These are phyloP conservation scores for Furcasterigmium furcatum DNA, from an alignment of 2,329 filamentous ascomycete species.

Conservation along the genomic window DNA sequence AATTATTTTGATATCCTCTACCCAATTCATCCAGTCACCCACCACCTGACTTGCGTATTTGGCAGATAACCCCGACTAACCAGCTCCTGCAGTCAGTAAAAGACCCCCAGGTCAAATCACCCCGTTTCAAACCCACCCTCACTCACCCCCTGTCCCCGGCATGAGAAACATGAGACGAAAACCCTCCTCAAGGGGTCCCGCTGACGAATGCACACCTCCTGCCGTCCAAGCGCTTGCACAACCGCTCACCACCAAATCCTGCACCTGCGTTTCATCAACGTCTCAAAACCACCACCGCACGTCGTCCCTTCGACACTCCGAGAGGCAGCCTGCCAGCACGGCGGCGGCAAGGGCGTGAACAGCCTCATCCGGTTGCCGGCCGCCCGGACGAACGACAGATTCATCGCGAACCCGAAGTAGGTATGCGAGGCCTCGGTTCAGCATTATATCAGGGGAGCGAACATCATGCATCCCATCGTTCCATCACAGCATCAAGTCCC, in stretches of 20 bases:
- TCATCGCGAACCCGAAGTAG: too few species aligned
- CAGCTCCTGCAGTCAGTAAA: background rate
- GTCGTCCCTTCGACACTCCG: background rate
- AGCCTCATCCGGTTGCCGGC: background rate
- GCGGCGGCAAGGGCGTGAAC: background rate
- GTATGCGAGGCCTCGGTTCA: background rate
- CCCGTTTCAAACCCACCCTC: slow-evolving; percentile 7
- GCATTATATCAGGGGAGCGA: background rate
- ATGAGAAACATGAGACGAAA: background rate
- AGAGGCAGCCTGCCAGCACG: too few species aligned
- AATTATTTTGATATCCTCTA: background rate
- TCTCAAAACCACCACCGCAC: background rate
- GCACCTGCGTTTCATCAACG: background rate
- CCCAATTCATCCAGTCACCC: background rate
- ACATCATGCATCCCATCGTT: background rate
- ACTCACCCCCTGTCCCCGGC: background rate
- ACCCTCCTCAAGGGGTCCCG: background rate
- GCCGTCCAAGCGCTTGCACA: background rate
- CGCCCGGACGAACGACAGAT: too few species aligned
- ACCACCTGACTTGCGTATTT: too few species aligned
- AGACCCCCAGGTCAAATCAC: background rate
- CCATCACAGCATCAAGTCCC: background rate
- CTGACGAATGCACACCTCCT: background rate
- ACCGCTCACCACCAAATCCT: background rate
- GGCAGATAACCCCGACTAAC: background rate